Evolutionary conservation across 75 land plant genomes (phyloP), one percentile per base, ranked within the genome.

Genomic region (Ceratopteris richardii): DNA sequence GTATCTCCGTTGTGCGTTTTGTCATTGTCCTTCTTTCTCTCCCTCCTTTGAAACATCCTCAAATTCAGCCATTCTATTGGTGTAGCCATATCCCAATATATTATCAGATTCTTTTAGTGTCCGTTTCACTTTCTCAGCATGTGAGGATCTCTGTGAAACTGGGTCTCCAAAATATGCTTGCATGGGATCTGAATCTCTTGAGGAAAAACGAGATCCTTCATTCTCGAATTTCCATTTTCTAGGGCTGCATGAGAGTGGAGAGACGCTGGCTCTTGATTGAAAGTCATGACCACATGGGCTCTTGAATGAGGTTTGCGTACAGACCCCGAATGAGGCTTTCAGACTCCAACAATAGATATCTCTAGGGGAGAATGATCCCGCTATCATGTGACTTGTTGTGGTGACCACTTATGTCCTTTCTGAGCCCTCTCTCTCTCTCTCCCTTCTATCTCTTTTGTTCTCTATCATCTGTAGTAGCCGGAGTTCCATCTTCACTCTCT

Each of bases 41-140:
- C 54, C 27, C 54, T 52, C 25, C 54, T 52, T 23, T 52, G 54
- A 52, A 52, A 52, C 29, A 52, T 52, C 23, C 23, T 52, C 24
- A 22, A 4, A 4, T 12, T 52, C 28, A n/a, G n/a, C n/a, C 54
- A 23, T 22, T 17, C 21, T 46, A 17, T 14, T n/a, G 12, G 48
- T 2, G 4, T 46, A 17, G n/a, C 21, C 17, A 14, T 46, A 3
- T 46, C 12, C 48, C 14, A 2, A 17, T 7, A 20, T 2, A 5
- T 20, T 17, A 17, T 14, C 48, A n/a, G n/a, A 2, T 2, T n/a
- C 14, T 46, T 17, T 17, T 2, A 46, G 14, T 2, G 48, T 5
- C 12, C 14, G 14, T 17, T 14, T 46, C 3, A n/a, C 48, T 14
- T 20, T 46, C 48, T 46, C 48, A 46, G 21, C 4, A 4, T 17